A percentile compares a stretch with the other conserved stretches of the same genome.
Evolutionary conservation across 371 early-diverging fungal genomes (phyloP).

Genomic region (Syncephalastrum sp.): DNA sequence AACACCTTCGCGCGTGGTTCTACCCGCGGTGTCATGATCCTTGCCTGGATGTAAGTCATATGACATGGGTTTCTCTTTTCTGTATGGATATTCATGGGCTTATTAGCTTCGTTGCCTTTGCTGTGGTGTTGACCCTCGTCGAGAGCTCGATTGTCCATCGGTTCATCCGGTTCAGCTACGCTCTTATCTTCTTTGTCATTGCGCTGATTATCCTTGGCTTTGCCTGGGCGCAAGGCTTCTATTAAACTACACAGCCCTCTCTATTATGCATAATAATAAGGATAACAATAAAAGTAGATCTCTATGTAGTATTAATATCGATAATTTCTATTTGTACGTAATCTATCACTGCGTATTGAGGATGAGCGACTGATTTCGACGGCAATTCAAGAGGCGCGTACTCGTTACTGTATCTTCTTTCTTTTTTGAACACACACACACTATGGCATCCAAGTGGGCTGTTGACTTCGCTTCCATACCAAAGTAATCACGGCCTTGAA

Average conservation of each 20-base stretch:
- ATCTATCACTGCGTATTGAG: no score
- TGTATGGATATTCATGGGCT: background rate
- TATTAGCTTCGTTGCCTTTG: slow-evolving; percentile 35
- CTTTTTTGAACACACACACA: background rate
- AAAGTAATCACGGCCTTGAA: background rate
- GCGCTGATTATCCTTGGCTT: slow-evolving; percentile 35
- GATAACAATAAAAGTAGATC: no score
- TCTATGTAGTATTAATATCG: no score
- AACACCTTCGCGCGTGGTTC: slow-evolving; percentile 39
- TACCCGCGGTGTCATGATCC: slow-evolving; percentile 35
- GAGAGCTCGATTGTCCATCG: slow-evolving; percentile 32
- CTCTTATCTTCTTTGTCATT: slow-evolving; percentile 31
- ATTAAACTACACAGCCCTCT: background rate
- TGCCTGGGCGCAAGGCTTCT: slow-evolving; percentile 32
- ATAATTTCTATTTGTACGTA: no score
- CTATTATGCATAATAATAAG: no score
- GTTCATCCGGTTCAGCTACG: slow-evolving; percentile 32
- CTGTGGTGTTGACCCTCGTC: slow-evolving; percentile 28
- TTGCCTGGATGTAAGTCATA: slow-evolving; percentile 36
- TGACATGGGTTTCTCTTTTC: background rate
- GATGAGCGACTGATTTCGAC: no score
- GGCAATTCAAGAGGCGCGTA: no score
- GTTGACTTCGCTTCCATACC: slow-evolving; percentile 5
- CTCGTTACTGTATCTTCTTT: no score
- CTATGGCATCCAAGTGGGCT: slow-evolving; percentile 3